Evolutionary conservation across 495 filamentous ascomycete genomes (phyloP), one percentile per base, ranked within the genome.

Genomic region (Tuber indicum): DNA sequence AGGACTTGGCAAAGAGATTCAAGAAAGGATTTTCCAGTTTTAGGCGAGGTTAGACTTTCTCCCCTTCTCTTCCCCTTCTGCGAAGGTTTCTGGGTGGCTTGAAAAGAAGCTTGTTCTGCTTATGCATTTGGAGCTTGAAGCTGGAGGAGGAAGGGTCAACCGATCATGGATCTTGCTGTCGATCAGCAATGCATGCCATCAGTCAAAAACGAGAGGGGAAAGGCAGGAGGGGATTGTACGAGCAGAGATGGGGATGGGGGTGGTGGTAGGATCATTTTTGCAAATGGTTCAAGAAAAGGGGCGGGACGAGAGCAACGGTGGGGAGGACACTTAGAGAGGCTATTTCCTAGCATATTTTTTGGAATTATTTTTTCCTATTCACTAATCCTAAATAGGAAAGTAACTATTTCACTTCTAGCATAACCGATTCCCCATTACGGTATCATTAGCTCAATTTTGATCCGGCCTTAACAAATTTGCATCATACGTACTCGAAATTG

Each of bases 91-190:
- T 66, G 12, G 14, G 4, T 36, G 58, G 58, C 26, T 80, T 76
- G 73, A 73, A 79, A 78, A 78, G 76, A 80, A 80, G 78, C 76
- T 78, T 78, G 74, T 77, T 76, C 70, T 79, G 76, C 77, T 79
- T 49, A 41, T 78, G 77, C 77, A 79, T 74, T 71, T 78, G 16
- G 47, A 42, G 17, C 32, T 47, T 42, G 21, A 36, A 17, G 76
- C 74, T 73, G 52, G 43, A 62, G 73, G 36, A 36, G 78, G 78
- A 75, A 80, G 78, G 72, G 23, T 76, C 52, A 79, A 80, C 77
- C 78, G 78, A 74, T 66, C 77, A 75, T 32, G 58, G 58, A 62
- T 62, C 58, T 32, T 32, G 4, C 58, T 62, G n/a, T 14, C 32
- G n/a, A 62, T 62, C 58, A 26, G 58, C 26, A 62, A 12, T 32